Percentiles rank a stretch among this genome's conserved stretches.
phyloP scores from a whole-genome alignment of 129 eudicot species.

The Lactuca saligna region DNA sequence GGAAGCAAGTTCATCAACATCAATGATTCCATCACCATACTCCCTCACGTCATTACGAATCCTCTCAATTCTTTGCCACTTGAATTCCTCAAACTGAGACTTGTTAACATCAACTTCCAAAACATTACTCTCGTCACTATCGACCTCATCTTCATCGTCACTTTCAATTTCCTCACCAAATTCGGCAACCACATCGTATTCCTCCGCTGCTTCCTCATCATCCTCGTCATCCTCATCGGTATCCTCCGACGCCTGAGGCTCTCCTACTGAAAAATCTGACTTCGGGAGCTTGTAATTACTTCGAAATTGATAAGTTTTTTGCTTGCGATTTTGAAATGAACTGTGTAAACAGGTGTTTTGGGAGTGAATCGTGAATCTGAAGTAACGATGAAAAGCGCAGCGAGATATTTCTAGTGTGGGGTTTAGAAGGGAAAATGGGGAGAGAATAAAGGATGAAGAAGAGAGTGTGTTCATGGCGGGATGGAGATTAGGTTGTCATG shows the following conservation, averaged over 20 bases:
- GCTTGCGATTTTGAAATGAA: conserved; percentile 10
- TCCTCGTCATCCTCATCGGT: conserved; percentile 62
- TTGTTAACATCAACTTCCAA: conserved; percentile 32
- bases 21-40: conserved; percentile 75
- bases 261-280: conserved; percentile 40
- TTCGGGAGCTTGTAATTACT: conserved; percentile 45
- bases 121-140: conserved; percentile 33
- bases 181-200: conserved; percentile 50
- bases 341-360: conserved; percentile 21
- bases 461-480: conserved; percentile 84
- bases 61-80: conserved; percentile 84
- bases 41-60: conserved; percentile 67
- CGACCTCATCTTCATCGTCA: conserved; percentile 48
- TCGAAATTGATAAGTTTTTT: conserved; percentile 18
- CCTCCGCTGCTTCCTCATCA: conserved; percentile 69
- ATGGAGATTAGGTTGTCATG: conserved; percentile 44
- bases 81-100: conserved; percentile 59
- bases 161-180: conserved; percentile 38
- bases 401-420: conserved; percentile 31
- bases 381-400: conserved; percentile 12
- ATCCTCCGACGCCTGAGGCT: conserved; percentile 64
- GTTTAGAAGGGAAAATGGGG: conserved; percentile 25
- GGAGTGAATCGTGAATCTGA: conserved; percentile 17
- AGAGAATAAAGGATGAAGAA: conserved; percentile 34
- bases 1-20: conserved; percentile 81